Percentiles rank a stretch among this genome's conserved stretches.
These are phyloP conservation scores for Backusella australiensis DNA, from an alignment of 192 early-diverging fungal species.

Conservation along the genomic window DNA sequence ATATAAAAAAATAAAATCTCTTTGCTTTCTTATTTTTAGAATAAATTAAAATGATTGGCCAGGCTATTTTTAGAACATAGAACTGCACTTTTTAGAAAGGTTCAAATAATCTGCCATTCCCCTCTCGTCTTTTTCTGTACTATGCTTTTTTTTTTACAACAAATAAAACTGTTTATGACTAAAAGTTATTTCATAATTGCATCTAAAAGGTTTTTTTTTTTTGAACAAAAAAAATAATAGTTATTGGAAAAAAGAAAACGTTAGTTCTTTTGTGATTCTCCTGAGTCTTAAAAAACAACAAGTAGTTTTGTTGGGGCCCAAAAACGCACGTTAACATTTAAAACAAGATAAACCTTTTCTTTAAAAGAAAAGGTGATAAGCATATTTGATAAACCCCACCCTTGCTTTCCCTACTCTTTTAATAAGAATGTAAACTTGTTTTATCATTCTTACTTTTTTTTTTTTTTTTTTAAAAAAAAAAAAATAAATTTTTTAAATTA, in stretches of 20 bases:
- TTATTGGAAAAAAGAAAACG: background rate
- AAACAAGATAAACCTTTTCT: no score
- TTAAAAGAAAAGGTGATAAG: no score
- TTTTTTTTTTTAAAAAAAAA: background rate
- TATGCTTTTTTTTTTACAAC: background rate
- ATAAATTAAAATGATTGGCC: background rate
- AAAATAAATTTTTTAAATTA: no score
- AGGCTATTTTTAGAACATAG: background rate
- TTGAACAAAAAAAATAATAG: background rate
- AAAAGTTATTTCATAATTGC: background rate
- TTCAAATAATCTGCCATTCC: background rate
- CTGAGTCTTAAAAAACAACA: background rate
- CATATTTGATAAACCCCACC: no score
- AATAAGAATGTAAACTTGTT: no score
- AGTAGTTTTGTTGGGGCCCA: background rate
- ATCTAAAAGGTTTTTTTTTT: background rate
- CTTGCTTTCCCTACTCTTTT: no score
- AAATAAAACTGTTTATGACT: background rate
- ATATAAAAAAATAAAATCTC: background rate
- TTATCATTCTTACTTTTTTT: no score
- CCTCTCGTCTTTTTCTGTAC: background rate
- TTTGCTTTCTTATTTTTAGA: background rate
- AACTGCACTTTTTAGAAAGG: background rate
- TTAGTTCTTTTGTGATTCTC: slow-evolving; percentile 1
- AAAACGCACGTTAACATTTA: no score